Percentiles rank a stretch among this genome's conserved stretches.
Conservation (phyloP, 441 rosid genomes). For the Jatropha podagrica region DNA sequence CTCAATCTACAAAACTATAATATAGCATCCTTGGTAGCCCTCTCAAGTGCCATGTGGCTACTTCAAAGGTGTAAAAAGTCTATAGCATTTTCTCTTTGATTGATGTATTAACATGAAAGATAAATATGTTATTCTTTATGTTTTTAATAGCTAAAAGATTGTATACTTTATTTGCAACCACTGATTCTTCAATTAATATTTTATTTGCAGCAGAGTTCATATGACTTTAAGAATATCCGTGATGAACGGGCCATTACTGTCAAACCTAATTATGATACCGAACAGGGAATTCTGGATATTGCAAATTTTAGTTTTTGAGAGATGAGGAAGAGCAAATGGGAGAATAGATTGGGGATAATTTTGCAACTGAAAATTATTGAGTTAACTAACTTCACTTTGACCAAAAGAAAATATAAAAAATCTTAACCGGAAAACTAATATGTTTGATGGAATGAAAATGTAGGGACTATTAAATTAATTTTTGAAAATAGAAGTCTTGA, state of each 20-base stretch:
- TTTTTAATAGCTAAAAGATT: background rate
- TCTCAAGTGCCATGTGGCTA: conserved; percentile 67
- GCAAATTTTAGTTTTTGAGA: no score
- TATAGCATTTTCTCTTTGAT: conserved; percentile 8
- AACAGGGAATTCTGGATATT: no score
- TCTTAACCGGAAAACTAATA: no score
- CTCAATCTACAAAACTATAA: conserved; percentile 29
- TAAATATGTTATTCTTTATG: background rate
- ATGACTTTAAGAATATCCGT: conserved; percentile 81
- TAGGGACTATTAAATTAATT: no score
- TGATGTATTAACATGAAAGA: conserved; percentile 4
- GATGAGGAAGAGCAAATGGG: no score
- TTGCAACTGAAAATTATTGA: no score
- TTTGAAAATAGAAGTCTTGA: no score
- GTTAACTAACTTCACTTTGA: no score
- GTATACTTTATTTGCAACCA: background rate
- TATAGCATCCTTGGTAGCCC: conserved; percentile 72
- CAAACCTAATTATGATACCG: conserved; percentile 42
- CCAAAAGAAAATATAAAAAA: no score
- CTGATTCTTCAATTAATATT: conserved; percentile 16
- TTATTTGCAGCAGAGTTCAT: conserved; percentile 32
- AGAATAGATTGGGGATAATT: no score
- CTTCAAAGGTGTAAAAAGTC: conserved; percentile 54
- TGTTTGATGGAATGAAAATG: no score
- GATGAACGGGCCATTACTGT: conserved; percentile 65